Evolutionary conservation across 2,329 filamentous ascomycete species (phyloP).

Genomic region (Colletotrichum echinochloae): DNA sequence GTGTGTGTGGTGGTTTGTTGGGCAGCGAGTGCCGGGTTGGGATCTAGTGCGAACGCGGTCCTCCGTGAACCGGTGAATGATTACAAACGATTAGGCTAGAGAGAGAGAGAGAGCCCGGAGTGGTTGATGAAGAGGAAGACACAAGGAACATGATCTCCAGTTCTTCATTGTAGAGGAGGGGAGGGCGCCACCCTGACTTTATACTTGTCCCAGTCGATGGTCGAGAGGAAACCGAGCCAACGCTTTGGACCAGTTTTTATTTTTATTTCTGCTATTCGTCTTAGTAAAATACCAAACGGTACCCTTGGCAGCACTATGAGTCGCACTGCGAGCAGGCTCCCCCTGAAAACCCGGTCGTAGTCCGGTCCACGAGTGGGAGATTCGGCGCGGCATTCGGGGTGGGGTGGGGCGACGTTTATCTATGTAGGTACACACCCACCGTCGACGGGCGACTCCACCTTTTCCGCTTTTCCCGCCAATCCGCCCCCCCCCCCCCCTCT

Average conservation of each 20-base stretch:
- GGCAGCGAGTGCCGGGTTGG: not conserved
- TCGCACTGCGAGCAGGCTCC: slow-evolving; percentile 12
- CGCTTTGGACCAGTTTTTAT: not conserved
- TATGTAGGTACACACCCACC: no score
- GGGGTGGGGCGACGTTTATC: no score
- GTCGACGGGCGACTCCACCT: slow-evolving; percentile 8
- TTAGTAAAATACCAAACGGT: not conserved
- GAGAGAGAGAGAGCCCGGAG: slow-evolving; percentile 1
- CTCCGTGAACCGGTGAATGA: not conserved
- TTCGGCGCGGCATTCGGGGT: slow-evolving; percentile 39
- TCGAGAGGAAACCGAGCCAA: not conserved
- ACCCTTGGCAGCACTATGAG: not conserved
- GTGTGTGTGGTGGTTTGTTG: not conserved
- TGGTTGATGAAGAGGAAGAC: not conserved
- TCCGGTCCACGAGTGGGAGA: slow-evolving; percentile 21
- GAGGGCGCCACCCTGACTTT: slow-evolving; percentile 12
- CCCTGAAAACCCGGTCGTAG: slow-evolving; percentile 30
- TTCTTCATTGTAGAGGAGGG: not conserved
- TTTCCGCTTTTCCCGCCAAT: slow-evolving; percentile 30
- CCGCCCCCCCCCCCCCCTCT: no score
- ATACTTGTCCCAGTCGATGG: slow-evolving; percentile 9
- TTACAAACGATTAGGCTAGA: not conserved
- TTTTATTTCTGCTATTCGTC: not conserved
- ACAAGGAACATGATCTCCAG: not conserved
- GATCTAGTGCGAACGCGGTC: not conserved